These are phyloP conservation scores for Euphorbia tirucalli DNA, from an alignment of 345 rosid species.

Conservation along the genomic window DNA sequence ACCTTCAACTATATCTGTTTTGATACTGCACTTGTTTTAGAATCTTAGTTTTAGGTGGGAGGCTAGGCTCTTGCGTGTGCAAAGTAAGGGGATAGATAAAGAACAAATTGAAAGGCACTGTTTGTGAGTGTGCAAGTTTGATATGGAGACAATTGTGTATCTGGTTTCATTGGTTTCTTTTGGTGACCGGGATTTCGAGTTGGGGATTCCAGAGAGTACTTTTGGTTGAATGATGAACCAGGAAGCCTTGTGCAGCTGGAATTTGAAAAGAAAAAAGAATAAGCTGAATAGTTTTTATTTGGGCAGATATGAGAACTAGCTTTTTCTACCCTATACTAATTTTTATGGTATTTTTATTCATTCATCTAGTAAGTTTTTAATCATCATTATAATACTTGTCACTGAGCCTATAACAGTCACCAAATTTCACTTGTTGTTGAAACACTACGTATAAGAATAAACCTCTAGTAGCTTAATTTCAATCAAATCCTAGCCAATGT, in stretches of 20 bases:
- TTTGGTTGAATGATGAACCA: background rate
- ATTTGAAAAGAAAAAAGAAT: too few relatives aligned
- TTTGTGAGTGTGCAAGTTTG: background rate
- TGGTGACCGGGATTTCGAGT: background rate
- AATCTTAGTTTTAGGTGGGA: background rate
- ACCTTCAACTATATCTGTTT: background rate
- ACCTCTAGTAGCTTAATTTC: background rate
- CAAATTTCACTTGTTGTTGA: background rate
- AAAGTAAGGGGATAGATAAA: background rate
- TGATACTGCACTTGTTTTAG: background rate
- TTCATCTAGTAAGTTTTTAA: background rate
- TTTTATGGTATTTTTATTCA: background rate
- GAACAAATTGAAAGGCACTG: background rate
- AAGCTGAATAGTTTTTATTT: background rate
- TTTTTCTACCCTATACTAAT: too few relatives aligned
- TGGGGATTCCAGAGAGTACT: background rate
- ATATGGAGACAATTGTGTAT: background rate
- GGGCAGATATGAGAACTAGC: background rate
- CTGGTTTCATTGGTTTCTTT: background rate
- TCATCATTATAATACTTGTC: background rate
- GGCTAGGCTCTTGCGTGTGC: background rate
- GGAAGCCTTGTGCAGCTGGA: background rate
- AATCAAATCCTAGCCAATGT: background rate
- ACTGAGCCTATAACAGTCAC: background rate
- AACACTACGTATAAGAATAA: background rate